Evolutionary conservation across 192 early-diverging fungal species (phyloP), one percentile per base, ranked within the genome.

Genomic region (Endogone sp.): DNA sequence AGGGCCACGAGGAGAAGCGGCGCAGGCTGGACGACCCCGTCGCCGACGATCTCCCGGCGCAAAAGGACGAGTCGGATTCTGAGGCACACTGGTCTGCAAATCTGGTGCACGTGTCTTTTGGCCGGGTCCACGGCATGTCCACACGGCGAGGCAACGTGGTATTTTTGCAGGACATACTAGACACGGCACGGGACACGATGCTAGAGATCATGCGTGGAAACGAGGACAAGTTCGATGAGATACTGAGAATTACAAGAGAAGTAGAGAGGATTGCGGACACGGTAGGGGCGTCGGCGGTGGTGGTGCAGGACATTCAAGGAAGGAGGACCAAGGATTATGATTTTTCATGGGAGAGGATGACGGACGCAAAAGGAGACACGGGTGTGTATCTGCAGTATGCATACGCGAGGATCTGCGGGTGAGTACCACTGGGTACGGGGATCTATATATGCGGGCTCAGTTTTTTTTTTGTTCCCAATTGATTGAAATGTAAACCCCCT

Each of bases 331-430:
- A 94, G 74, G 94, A 95, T 76, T 99, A 99, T 71, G 88, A 85
- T 26, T 96, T 99, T 75, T 86, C 89, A 60, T 95, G 92, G 91
- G 83, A 90, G 68, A 85, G 92, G 31, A 96, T 97, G 88, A 88
- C 93, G n/a, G 86, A 89, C 71, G 90, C 94, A 58, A 91, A 91
- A 62, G 97, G 97, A 61, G 89, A 95, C 79, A 99, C 96, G 2
- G 97, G 96, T 3, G 92, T 96, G 4, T 98, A 96, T 75, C 81
- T 98, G 6, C 96, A 97, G 82, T 99, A 96, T 75, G 90, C 96
- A 9, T 93, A 99, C 77, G 89, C 97, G 4, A 91, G 97, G 22
- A 82, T 96, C 37, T 93, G 91, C 78, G 94, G 94, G 84, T 83
- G 76, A 67, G 73, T 56, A n/a, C n/a, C n/a, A n/a, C n/a, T n/a